Conservation (phyloP, 78 protist genomes). For the Polysphondylium violaceum region DNA sequence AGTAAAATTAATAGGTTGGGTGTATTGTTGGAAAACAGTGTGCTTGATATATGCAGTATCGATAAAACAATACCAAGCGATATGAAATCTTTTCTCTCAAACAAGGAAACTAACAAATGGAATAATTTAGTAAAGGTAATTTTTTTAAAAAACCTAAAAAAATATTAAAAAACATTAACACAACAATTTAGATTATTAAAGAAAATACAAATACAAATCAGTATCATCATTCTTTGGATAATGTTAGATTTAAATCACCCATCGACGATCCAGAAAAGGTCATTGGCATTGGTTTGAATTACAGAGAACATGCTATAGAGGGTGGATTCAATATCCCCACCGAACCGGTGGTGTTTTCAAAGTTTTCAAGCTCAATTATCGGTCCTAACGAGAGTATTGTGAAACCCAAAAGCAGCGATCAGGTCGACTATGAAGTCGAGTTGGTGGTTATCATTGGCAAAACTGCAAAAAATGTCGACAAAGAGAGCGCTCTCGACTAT, state of each 20-base stretch:
- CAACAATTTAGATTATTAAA: not conserved
- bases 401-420: constrained; percentile 37
- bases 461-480: constrained; percentile 21
- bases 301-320: constrained; percentile 79
- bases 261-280: constrained; percentile 56
- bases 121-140: constrained; percentile 21
- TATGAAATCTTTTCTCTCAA: constrained; percentile 44
- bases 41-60: constrained; percentile 20
- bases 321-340: constrained; percentile 47
- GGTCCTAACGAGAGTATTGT: constrained; percentile 44
- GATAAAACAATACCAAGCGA: constrained; percentile 33
- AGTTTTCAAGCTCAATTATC: constrained; percentile 58
- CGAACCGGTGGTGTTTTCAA: constrained; percentile 79
- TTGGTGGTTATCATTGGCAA: constrained; percentile 78
- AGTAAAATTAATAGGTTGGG: constrained; percentile 30
- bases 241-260: constrained; percentile 57
- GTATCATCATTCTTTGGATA: not conserved
- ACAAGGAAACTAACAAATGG: not conserved
- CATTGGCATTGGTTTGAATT: constrained; percentile 81
- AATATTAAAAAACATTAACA: not conserved
- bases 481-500: constrained; percentile 52
- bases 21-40: constrained; percentile 47
- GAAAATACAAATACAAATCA: constrained; percentile 5
- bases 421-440: constrained; percentile 82
- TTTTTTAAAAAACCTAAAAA: not conserved